Percentiles rank a stretch among this genome's conserved stretches.
Evolutionary conservation across 192 early-diverging fungal genomes (phyloP).

Genomic region (Jimgerdemannia lactiflua): DNA sequence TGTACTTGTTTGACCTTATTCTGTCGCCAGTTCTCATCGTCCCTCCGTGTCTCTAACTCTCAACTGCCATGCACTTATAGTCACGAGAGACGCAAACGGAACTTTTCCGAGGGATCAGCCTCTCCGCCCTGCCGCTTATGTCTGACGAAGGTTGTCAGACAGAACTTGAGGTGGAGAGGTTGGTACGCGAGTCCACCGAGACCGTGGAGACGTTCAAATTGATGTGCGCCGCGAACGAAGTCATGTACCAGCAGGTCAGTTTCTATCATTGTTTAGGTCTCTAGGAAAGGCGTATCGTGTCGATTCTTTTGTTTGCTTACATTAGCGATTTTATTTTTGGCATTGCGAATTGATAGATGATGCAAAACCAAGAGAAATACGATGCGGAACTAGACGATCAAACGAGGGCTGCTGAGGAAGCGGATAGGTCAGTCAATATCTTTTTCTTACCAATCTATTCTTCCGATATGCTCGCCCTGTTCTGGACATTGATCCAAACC

Average conservation of each 20-base stretch:
- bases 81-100: background rate
- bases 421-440: background rate
- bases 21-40: background rate
- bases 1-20: background rate
- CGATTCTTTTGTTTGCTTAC: too few species aligned
- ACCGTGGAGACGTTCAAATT: background rate
- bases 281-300: too few species aligned
- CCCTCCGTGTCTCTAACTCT: background rate
- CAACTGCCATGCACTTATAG: background rate
- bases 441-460: background rate
- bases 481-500: too few species aligned
- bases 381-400: background rate
- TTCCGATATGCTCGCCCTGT: too few species aligned
- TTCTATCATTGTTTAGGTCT: background rate
- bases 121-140: background rate
- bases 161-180: background rate
- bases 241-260: slow-evolving; percentile 3
- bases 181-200: background rate
- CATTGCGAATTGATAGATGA: background rate
- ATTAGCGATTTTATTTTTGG: too few species aligned
- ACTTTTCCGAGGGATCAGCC: background rate
- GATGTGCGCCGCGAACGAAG: slow-evolving; percentile 1
- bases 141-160: background rate
- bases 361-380: background rate
- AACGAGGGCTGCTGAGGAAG: background rate